Base-by-base conservation (phyloP, 2,329 filamentous ascomycete species). In the Apiospora rasikravindrae region DNA sequence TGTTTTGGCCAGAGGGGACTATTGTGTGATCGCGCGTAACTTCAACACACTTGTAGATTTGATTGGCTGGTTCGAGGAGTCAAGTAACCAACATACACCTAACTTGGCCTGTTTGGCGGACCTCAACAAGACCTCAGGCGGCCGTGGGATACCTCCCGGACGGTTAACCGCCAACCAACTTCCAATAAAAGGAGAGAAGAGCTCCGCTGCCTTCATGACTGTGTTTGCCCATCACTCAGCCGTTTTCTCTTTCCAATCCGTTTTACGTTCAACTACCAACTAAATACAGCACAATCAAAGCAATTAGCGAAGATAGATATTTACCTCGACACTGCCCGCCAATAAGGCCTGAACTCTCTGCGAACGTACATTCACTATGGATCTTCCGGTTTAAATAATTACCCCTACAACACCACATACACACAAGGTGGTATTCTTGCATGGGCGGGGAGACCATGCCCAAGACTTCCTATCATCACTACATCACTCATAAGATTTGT, bases 381-480 rank as follows among this genome's bases (percentile, higher is more conserved):
- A 22, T n/a, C 53, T 61, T 37, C 53, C 53, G 7, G 26, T 61
- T 11, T 6, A 61, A 42, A 73, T 71, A 69, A 68, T 69, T 29
- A 73, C 72, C 33, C 33, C 57, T 64, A 40, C 19, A 22, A 44
- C 57, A 22, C 22, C 29, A 2, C 83, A 84, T 77, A 81, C 82
- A 2, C 83, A 86, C 76, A 86, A 84, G 0, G 77, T 84, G 66
- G 76, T 86, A 72, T 86, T 86, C 77, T 80, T 86, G 5, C 85
- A 86, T 76, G 84, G 83, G 37, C 84, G 84, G 24, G 84, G 84
- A 67, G 83, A 85, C 77, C 82, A 74, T 8, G 81, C 81, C 19
- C 44, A 71, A n/a, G 77, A 77, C 70, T 82, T 85, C 72, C 73
- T 74, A 29, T 73, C 73, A 19, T 78, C 80, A 0, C 76, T 86